phyloP scores from a whole-genome alignment of 164 flowering plant species.

The Macadamia integrifolia region DNA sequence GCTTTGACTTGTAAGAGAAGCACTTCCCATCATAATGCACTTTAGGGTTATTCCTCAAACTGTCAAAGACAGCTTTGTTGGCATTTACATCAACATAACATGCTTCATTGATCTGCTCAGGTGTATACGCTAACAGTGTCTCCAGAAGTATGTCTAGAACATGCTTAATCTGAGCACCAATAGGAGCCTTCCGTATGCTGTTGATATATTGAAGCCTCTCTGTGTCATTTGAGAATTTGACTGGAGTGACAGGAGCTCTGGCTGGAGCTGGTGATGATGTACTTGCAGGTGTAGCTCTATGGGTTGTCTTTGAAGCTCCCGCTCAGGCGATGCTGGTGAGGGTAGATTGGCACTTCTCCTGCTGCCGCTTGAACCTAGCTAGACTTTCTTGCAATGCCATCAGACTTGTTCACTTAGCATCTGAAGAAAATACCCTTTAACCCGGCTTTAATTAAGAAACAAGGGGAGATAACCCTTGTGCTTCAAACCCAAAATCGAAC shows the following conservation, averaged over 20 bases:
- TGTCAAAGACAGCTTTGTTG: slow-evolving; percentile 66
- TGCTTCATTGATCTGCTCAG: slow-evolving; percentile 64
- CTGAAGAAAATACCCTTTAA: too few species aligned
- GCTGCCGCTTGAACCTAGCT: slow-evolving; percentile 53
- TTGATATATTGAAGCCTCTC: slow-evolving; percentile 45
- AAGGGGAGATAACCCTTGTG: too few species aligned
- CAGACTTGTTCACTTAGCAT: background rate
- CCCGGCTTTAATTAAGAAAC: too few species aligned
- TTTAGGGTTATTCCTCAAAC: slow-evolving; percentile 60
- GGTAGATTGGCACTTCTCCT: slow-evolving; percentile 56
- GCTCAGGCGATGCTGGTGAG: slow-evolving; percentile 39
- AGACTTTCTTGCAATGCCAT: slow-evolving; percentile 50
- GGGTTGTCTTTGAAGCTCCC: slow-evolving; percentile 29
- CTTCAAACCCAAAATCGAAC: too few species aligned
- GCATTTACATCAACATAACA: slow-evolving; percentile 59
- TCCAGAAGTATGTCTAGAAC: slow-evolving; percentile 54
- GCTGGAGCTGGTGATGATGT: slow-evolving; percentile 5
- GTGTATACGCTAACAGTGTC: slow-evolving; percentile 58
- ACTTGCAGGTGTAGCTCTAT: slow-evolving; percentile 21
- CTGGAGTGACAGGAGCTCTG: slow-evolving; percentile 35
- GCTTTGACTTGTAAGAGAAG: slow-evolving; percentile 77
- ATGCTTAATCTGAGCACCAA: slow-evolving; percentile 71
- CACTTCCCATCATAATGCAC: slow-evolving; percentile 58
- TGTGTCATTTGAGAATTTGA: slow-evolving; percentile 33
- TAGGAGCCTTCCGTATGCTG: slow-evolving; percentile 50